Percentiles rank a stretch among this genome's conserved stretches.
These are phyloP conservation scores for Neopestalotiopsis rosae DNA, from an alignment of 2,329 filamentous ascomycete genomes.

Conservation along the genomic window DNA sequence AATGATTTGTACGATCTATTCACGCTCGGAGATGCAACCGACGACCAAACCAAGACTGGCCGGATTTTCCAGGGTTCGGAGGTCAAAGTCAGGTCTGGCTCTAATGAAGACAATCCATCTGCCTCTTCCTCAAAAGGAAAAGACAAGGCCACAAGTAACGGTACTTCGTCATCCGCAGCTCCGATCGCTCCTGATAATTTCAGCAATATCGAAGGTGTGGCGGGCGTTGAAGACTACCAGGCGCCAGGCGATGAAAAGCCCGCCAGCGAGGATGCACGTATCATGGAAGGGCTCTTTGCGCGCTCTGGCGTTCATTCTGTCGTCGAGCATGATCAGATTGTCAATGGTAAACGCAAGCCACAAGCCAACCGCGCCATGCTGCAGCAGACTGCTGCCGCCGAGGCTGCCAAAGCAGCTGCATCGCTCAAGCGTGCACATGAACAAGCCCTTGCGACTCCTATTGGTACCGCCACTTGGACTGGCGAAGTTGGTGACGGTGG, in stretches of 20 bases:
- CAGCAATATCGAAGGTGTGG: conserved; percentile 38
- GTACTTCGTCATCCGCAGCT: conserved; percentile 14
- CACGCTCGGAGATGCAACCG: conserved; percentile 71
- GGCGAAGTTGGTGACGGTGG: conserved; percentile 82
- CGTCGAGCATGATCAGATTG: conserved; percentile 89
- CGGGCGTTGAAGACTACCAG: conserved; percentile 34
- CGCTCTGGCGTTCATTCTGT: conserved; percentile 87
- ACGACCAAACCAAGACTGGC: conserved; percentile 80
- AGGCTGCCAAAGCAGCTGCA: conserved; percentile 78
- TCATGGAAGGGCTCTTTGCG: conserved; percentile 90
- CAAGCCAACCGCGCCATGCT: conserved; percentile 80
- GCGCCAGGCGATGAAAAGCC: conserved; percentile 56
- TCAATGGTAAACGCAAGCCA: conserved; percentile 75
- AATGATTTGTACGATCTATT: conserved; percentile 93
- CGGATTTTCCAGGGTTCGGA: conserved; percentile 88
- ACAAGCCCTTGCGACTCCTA: conserved; percentile 73
- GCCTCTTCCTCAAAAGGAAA: conserved; percentile 21
- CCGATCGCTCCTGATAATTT: conserved; percentile 34
- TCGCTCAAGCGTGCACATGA: conserved; percentile 77
- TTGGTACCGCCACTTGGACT: conserved; percentile 93
- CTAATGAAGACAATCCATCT: conserved; percentile 20
- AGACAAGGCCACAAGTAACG: conserved; percentile 15
- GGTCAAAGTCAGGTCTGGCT: conserved; percentile 61
- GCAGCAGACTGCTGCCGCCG: conserved; percentile 78
- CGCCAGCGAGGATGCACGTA: conserved; percentile 68